Percentiles rank a stretch among this genome's conserved stretches.
These are phyloP conservation scores for Aspergillus quadricinctus DNA, from an alignment of 2,329 filamentous ascomycete genomes.

Conservation along the genomic window DNA sequence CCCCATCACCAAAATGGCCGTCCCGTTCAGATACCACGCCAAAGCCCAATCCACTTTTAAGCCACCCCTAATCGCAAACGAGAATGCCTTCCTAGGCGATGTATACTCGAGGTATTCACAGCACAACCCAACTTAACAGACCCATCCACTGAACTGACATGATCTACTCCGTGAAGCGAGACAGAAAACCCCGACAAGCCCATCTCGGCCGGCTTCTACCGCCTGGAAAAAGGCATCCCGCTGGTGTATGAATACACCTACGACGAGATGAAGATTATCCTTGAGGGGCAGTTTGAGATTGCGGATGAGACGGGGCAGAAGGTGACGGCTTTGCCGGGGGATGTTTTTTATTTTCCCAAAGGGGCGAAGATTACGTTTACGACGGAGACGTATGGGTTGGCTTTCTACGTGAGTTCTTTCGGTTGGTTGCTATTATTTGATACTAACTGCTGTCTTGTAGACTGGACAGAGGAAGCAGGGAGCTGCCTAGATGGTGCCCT, in stretches of 20 bases:
- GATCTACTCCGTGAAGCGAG: constrained; percentile 36
- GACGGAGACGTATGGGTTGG: constrained; percentile 57
- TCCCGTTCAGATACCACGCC: constrained; percentile 50
- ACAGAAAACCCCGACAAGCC: constrained; percentile 55
- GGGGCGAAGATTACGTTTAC: constrained; percentile 63
- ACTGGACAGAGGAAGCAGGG: neutral
- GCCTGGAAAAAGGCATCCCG: constrained; percentile 63
- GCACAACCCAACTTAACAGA: neutral
- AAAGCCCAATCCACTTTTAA: constrained; percentile 59
- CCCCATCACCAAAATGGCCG: constrained; percentile 26
- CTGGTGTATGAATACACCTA: constrained; percentile 67
- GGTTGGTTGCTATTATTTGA: neutral
- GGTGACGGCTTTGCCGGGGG: constrained; percentile 57
- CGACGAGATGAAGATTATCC: constrained; percentile 70
- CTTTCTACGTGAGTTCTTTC: constrained; percentile 48
- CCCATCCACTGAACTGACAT: neutral
- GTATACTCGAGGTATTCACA: constrained; percentile 48
- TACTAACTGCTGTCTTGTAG: neutral
- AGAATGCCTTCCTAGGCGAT: constrained; percentile 65
- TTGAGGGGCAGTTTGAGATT: constrained; percentile 64
- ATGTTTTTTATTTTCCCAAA: constrained; percentile 66
- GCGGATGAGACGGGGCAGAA: constrained; percentile 58
- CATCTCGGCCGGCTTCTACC: constrained; percentile 62
- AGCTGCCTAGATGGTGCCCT: neutral
- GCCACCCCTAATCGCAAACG: constrained; percentile 62